Evolutionary conservation across 2,329 filamentous ascomycete genomes (phyloP).

Genomic region (Beauveria caledonica): DNA sequence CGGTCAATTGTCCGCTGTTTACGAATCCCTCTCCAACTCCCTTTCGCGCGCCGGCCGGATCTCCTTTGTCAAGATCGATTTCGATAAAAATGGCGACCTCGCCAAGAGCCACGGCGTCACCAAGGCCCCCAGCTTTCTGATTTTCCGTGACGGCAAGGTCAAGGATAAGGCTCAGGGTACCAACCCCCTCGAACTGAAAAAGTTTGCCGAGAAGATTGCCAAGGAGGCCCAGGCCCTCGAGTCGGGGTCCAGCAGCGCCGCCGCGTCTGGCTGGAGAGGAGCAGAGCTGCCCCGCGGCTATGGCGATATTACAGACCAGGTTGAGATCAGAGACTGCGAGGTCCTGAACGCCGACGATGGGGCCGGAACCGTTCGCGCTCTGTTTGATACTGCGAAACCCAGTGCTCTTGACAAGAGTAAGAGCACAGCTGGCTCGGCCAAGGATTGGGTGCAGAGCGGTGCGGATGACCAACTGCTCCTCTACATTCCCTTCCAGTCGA

Average conservation of each 20-base stretch:
- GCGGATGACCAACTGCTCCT: conserved; percentile 95
- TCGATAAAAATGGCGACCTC: conserved; percentile 67
- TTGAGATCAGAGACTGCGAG: conserved; percentile 74
- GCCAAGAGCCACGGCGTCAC: conserved; percentile 65
- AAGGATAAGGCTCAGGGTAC: conserved; percentile 66
- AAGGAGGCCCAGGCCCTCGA: conserved; percentile 54
- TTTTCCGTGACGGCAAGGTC: conserved; percentile 66
- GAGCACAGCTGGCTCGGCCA: conserved; percentile 32
- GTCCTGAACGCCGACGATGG: conserved; percentile 79
- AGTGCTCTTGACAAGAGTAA: conserved; percentile 52
- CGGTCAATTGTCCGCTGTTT: conserved; percentile 74
- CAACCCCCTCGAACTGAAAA: conserved; percentile 60
- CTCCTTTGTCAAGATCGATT: conserved; percentile 83
- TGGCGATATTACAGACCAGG: conserved; percentile 69
- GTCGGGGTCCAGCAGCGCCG: conserved; percentile 29
- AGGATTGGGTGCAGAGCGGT: conserved; percentile 92
- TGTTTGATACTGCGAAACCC: conserved; percentile 66
- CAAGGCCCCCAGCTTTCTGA: conserved; percentile 82
- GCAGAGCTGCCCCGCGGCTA: conserved; percentile 72
- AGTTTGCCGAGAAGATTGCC: conserved; percentile 62
- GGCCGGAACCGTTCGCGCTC: conserved; percentile 60
- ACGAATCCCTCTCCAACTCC: conserved; percentile 64
- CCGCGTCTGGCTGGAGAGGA: conserved; percentile 54
- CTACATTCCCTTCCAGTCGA: conserved; percentile 81
- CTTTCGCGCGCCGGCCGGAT: conserved; percentile 65